phyloP scores from a whole-genome alignment of 129 eudicot genomes.

The Cynara cardunculus region DNA sequence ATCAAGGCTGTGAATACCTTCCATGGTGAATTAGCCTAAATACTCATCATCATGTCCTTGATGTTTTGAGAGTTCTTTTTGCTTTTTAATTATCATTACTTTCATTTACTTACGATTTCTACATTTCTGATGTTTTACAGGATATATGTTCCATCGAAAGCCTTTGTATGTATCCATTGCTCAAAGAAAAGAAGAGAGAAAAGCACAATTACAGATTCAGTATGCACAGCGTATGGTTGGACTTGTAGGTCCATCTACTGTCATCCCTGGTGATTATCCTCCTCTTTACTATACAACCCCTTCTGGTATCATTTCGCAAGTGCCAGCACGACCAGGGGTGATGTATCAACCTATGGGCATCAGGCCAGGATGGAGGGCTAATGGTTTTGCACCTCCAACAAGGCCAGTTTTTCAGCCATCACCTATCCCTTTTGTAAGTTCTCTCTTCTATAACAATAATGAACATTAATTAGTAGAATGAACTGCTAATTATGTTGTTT shows the following conservation, averaged over 20 bases:
- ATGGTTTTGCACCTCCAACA: conserved; percentile 51
- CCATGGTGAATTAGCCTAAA: conserved; percentile 48
- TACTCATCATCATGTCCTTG: background rate
- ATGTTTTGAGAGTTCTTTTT: background rate
- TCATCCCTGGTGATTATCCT: conserved; percentile 62
- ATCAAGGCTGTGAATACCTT: conserved; percentile 57
- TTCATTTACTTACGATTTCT: background rate
- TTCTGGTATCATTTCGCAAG: conserved; percentile 50
- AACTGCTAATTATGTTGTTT: background rate
- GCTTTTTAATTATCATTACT: background rate
- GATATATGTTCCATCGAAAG: conserved; percentile 61
- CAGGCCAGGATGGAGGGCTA: conserved; percentile 75
- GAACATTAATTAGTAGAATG: background rate
- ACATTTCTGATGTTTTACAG: conserved; percentile 30
- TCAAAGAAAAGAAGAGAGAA: conserved; percentile 87
- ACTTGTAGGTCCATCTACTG: conserved; percentile 45
- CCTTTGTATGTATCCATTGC: conserved; percentile 92
- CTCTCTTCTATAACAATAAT: background rate
- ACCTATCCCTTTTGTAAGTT: conserved; percentile 45
- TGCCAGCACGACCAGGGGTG: conserved; percentile 55
- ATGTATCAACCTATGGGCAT: conserved; percentile 68
- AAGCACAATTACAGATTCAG: conserved; percentile 60
- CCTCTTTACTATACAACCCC: conserved; percentile 58
- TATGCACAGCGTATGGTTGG: conserved; percentile 61
- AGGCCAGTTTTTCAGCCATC: conserved; percentile 54